Percentiles rank a stretch among this genome's conserved stretches.
phyloP scores from a whole-genome alignment of 2,329 filamentous ascomycete genomes.

The Hortaea werneckii region DNA sequence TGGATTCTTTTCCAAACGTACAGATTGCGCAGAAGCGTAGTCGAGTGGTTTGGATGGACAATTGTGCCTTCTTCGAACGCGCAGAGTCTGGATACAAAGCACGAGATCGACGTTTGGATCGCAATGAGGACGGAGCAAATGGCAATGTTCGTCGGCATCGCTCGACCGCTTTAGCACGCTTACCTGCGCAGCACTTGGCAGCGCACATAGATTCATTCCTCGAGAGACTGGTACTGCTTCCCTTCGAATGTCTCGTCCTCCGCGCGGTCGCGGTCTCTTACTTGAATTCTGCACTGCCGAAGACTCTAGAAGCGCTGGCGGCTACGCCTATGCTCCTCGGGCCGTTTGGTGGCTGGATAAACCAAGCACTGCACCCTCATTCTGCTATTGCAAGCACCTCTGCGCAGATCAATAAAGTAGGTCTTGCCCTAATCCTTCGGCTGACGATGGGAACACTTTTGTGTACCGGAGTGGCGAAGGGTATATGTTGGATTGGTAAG shows the following conservation, averaged over 20 bases:
- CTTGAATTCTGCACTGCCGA: conserved; percentile 7
- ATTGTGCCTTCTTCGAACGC: neutral
- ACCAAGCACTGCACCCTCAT: neutral
- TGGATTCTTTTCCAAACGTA: conserved; percentile 15
- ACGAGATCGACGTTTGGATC: neutral
- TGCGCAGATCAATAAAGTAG: conserved; percentile 11
- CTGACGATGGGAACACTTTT: conserved; percentile 8
- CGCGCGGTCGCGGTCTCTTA: conserved; percentile 12
- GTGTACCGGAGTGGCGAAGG: conserved; percentile 12
- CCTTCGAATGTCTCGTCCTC: conserved; percentile 16
- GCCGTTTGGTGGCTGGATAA: conserved; percentile 3
- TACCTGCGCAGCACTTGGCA: conserved; percentile 13
- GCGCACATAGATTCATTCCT: conserved; percentile 14
- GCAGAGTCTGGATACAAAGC: neutral
- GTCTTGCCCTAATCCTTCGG: conserved; percentile 13
- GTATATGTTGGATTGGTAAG: conserved; percentile 10
- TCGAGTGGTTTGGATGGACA: conserved; percentile 16
- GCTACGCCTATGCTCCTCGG: conserved; percentile 6
- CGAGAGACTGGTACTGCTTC: conserved; percentile 12
- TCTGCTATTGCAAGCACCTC: neutral
- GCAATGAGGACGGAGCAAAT: neutral
- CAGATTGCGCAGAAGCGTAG: conserved; percentile 6
- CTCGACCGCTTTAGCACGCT: conserved; percentile 14
- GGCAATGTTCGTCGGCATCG: conserved; percentile 5
- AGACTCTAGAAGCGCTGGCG: neutral